Conservation (phyloP, 768 basidiomycete genomes). For the Boletus eberwhitei region DNA sequence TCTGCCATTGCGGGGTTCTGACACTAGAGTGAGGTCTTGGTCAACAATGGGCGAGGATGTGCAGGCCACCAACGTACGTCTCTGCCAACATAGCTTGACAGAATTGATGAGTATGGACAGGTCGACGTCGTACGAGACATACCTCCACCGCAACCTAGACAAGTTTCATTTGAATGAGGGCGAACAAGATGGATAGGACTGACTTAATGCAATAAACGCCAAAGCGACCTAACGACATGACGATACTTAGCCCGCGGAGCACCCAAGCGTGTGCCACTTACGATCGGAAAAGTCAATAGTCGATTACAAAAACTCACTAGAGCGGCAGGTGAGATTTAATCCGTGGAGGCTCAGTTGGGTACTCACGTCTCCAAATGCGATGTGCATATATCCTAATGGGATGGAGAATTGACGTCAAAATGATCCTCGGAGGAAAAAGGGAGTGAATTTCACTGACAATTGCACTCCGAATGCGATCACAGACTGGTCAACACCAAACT, state of each 20-base stretch:
- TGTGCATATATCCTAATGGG: slow-evolving; percentile 33
- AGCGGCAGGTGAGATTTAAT: not conserved
- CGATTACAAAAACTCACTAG: slow-evolving; percentile 33
- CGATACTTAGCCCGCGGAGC: not conserved
- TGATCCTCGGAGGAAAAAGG: not conserved
- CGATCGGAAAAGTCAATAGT: slow-evolving; percentile 31
- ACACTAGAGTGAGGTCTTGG: slow-evolving; percentile 11
- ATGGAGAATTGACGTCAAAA: slow-evolving; percentile 3
- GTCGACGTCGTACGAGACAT: slow-evolving; percentile 1
- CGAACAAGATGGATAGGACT: not conserved
- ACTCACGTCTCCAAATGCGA: slow-evolving; percentile 37
- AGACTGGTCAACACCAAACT: slow-evolving; percentile 18
- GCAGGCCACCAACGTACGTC: slow-evolving; percentile 18
- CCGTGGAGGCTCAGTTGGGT: not conserved
- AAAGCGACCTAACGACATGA: slow-evolving; percentile 19
- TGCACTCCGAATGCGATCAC: slow-evolving; percentile 36
- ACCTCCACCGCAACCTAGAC: slow-evolving; percentile 30
- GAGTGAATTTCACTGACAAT: slow-evolving; percentile 22
- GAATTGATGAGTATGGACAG: slow-evolving; percentile 1
- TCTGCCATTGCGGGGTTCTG: slow-evolving; percentile 32
- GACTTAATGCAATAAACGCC: slow-evolving; percentile 30
- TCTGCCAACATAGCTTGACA: slow-evolving; percentile 30
- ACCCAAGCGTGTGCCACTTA: slow-evolving; percentile 13
- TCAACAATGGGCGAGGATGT: not conserved
- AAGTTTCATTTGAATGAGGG: not conserved